A percentile compares a stretch with the other conserved stretches of the same genome.
These are phyloP conservation scores for Meira nashicola DNA, from an alignment of 1,284 basidiomycete species.

Conservation along the genomic window DNA sequence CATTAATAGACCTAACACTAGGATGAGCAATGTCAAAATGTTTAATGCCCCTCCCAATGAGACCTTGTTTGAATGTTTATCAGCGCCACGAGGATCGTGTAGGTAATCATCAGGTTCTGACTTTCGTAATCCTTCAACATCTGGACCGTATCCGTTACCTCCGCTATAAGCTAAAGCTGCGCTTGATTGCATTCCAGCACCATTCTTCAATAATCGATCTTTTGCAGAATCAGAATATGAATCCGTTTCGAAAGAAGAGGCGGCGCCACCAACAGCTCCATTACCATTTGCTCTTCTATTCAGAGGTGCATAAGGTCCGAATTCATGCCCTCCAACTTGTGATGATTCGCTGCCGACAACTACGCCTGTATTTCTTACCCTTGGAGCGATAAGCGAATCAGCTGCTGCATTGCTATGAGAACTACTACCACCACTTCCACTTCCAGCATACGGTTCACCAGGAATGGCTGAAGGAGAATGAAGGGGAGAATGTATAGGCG, in stretches of 20 bases:
- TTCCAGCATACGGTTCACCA: no score
- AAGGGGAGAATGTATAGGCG: no score
- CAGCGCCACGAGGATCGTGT: conserved; percentile 10
- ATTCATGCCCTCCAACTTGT: conserved; percentile 6
- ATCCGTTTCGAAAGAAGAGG: no score
- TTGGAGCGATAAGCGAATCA: no score
- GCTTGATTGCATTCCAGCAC: no score
- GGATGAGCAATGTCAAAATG: conserved; percentile 31
- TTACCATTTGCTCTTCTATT: conserved; percentile 2
- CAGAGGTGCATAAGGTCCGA: conserved; percentile 3
- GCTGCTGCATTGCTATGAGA: no score
- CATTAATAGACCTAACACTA: conserved; percentile 37
- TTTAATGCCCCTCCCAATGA: conserved; percentile 38
- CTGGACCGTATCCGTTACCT: neutral
- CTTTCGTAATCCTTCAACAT: conserved; percentile 1
- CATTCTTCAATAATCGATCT: neutral
- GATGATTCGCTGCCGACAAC: neutral
- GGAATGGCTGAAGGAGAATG: no score
- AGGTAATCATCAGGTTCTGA: conserved; percentile 13
- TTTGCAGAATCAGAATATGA: neutral
- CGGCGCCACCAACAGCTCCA: no score
- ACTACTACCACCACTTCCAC: no score
- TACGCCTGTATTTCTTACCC: no score
- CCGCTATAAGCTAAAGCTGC: neutral
- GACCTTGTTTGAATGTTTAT: conserved; percentile 6